Base-by-base conservation (phyloP, 2,329 filamentous ascomycete species). In the Fusarium illudens region DNA sequence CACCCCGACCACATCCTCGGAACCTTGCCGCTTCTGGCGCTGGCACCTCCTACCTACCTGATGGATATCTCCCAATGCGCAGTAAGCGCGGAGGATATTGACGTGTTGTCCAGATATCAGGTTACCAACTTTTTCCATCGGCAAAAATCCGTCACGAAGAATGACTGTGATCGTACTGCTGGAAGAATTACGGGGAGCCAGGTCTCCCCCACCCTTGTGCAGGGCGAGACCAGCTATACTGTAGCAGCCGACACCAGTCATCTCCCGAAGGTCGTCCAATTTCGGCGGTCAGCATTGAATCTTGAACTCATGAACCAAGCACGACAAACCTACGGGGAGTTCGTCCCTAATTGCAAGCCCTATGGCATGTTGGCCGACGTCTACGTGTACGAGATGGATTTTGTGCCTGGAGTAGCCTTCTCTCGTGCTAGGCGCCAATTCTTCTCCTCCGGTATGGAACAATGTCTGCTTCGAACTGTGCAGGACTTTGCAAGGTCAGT, bases 141-240 rank as follows among this genome's bases (percentile, higher is more conserved):
- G 4, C 44, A 65, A 29, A 11, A 20, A 27, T 36, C 46, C 33
- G 57, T 54, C 30, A 33, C 30, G 12, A 59, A 30, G 9, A 52
- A 64, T 33, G 42, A 70, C n/a, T 64, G 56, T 48, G 56, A 71
- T 58, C 27, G 32, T 11, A 36, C 61, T 53, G 66, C 64, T 42
- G 33, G 53, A 12, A 34, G 34, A 20, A 36, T 67, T 22, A 15
- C 59, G 10, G 27, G 59, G 17, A 29, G 60, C 46, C 64, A 39
- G 6, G 62, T 70, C 51, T 52, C 48, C 52, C 20, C 68, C 22
- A 68, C 62, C 17, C 64, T 36, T 12, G 54, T 71, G 22, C 70
- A 73, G 48, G 68, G 68, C 25, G 62, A 12, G 42, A 54, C n/a
- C 25, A 67, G 67, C 59, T 71, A 73, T 49, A 73, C 67, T 34